Evolutionary conservation across 805 yeast genomes (phyloP).

Genomic region (Teunomyces kruisii): DNA sequence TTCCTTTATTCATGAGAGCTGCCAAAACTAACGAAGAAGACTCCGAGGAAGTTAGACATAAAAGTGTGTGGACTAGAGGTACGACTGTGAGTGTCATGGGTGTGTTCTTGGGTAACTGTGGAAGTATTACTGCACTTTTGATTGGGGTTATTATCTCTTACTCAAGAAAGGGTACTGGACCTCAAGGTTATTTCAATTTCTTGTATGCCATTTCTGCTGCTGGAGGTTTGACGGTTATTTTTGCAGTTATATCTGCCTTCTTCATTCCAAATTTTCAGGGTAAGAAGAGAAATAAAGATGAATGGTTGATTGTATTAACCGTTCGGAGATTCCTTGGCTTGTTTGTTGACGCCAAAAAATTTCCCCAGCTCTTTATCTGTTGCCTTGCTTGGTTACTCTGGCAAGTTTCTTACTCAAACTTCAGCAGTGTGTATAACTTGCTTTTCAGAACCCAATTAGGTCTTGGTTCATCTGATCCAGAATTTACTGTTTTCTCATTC

Average conservation of each 20-base stretch:
- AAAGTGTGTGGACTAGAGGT: constrained; percentile 28
- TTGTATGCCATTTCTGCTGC: constrained; percentile 39
- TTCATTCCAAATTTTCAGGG: constrained; percentile 32
- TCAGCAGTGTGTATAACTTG: constrained; percentile 33
- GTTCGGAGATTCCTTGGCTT: constrained; percentile 23
- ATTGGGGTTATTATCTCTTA: constrained; percentile 38
- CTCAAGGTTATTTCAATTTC: constrained; percentile 31
- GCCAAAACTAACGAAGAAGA: constrained; percentile 12
- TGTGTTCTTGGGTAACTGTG: constrained; percentile 32
- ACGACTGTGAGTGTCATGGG: constrained; percentile 39
- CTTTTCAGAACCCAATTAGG: constrained; percentile 42
- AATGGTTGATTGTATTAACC: constrained; percentile 21
- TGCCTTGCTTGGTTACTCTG: constrained; percentile 43
- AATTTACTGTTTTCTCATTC: constrained; percentile 39
- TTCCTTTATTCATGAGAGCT: constrained; percentile 41
- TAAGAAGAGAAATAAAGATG: constrained; percentile 22
- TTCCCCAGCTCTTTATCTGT: constrained; percentile 33
- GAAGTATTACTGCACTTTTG: constrained; percentile 38
- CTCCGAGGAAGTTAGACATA: constrained; percentile 23
- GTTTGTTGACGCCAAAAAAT: constrained; percentile 21
- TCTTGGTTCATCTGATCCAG: constrained; percentile 36
- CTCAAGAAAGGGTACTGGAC: constrained; percentile 19
- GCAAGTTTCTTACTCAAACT: constrained; percentile 37
- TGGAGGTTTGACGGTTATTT: constrained; percentile 30
- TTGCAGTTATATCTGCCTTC: constrained; percentile 23